Evolutionary conservation across 805 yeast species (phyloP).

Genomic region (Martiniozyma abietophila): DNA sequence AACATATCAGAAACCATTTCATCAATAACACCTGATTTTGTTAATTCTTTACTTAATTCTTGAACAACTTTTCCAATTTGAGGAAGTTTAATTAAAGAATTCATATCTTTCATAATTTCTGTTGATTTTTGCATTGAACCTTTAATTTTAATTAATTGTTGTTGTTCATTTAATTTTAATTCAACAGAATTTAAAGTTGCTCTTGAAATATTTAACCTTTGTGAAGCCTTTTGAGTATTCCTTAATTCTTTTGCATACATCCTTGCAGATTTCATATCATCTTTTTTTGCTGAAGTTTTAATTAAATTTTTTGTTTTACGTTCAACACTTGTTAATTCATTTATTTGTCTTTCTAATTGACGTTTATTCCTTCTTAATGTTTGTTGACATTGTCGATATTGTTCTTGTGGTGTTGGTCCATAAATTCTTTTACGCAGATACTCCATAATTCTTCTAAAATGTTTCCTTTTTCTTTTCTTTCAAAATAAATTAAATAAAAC

Average conservation of each 20-base stretch:
- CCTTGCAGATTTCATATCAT: slow-evolving; percentile 67
- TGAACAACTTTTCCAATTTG: slow-evolving; percentile 75
- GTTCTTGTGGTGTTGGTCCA: slow-evolving; percentile 96
- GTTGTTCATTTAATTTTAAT: slow-evolving; percentile 87
- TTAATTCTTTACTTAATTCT: slow-evolving; percentile 76
- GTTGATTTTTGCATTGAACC: slow-evolving; percentile 75
- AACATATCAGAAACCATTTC: slow-evolving; percentile 93
- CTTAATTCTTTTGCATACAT: slow-evolving; percentile 77
- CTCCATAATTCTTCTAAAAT: slow-evolving; percentile 75
- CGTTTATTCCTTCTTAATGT: slow-evolving; percentile 78
- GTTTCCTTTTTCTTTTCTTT: too few relatives aligned
- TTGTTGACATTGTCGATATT: slow-evolving; percentile 67
- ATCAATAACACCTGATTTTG: slow-evolving; percentile 77
- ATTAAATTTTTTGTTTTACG: slow-evolving; percentile 72
- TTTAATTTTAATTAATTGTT: slow-evolving; percentile 73
- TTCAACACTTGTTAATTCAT: slow-evolving; percentile 48
- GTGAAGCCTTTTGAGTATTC: slow-evolving; percentile 62
- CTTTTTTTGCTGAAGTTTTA: slow-evolving; percentile 63
- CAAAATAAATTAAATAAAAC: too few relatives aligned
- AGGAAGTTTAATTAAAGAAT: slow-evolving; percentile 67
- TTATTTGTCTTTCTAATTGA: slow-evolving; percentile 71
- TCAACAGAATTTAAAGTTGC: slow-evolving; percentile 81
- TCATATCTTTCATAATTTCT: slow-evolving; percentile 81
- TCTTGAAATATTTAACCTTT: slow-evolving; percentile 65
- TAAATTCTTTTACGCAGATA: slow-evolving; percentile 77